A percentile compares a stretch with the other conserved stretches of the same genome.
Conservation (phyloP, 768 basidiomycete species). For the Mycena kentingensis region DNA sequence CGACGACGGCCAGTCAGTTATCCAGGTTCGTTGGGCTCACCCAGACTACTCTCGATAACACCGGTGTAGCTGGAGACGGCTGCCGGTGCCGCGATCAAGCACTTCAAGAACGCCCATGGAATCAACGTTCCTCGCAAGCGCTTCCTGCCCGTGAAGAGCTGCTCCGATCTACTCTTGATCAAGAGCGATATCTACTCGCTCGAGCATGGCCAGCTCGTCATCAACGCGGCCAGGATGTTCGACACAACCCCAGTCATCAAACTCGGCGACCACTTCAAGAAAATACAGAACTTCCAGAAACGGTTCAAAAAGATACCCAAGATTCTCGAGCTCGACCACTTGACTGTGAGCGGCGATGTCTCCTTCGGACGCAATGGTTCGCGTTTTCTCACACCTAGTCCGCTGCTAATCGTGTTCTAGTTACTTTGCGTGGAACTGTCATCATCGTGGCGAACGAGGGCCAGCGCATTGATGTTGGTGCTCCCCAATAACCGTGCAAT, state of each 20-base stretch:
- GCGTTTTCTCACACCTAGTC: slow-evolving; percentile 67
- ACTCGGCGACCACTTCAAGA: slow-evolving; percentile 96
- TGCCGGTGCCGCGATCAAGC: slow-evolving; percentile 91
- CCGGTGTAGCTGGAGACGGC: slow-evolving; percentile 75
- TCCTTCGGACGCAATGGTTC: slow-evolving; percentile 87
- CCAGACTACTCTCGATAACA: slow-evolving; percentile 20
- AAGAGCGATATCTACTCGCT: slow-evolving; percentile 93
- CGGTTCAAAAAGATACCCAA: slow-evolving; percentile 94
- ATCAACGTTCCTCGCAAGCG: slow-evolving; percentile 94
- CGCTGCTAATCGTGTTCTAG: background rate
- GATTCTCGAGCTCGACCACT: slow-evolving; percentile 90
- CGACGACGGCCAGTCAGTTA: slow-evolving; percentile 83
- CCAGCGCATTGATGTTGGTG: slow-evolving; percentile 67
- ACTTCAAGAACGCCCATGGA: slow-evolving; percentile 89
- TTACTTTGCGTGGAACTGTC: slow-evolving; percentile 34
- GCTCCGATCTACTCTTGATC: slow-evolving; percentile 86
- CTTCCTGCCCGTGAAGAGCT: slow-evolving; percentile 90
- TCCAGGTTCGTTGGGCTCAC: slow-evolving; percentile 51
- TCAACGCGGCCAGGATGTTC: slow-evolving; percentile 83
- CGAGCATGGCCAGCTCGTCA: slow-evolving; percentile 82
- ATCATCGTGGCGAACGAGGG: slow-evolving; percentile 73
- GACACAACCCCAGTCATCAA: slow-evolving; percentile 93
- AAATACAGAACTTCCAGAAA: slow-evolving; percentile 90
- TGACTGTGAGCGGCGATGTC: slow-evolving; percentile 92
- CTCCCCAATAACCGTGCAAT: background rate